Conservation (phyloP, 2,329 filamentous ascomycete species). For the Tolypocladium paradoxum region DNA sequence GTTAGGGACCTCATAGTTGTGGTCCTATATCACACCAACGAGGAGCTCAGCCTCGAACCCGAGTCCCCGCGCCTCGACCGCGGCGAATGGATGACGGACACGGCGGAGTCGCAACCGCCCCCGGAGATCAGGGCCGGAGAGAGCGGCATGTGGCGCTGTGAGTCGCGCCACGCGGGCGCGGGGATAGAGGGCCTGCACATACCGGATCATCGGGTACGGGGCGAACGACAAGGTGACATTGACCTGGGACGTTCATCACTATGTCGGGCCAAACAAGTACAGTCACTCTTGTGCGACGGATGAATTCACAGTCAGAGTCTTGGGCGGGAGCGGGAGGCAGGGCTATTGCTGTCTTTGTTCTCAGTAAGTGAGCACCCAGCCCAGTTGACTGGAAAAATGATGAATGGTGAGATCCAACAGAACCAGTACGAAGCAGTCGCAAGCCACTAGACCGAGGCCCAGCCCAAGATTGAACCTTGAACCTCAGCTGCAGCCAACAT, state of each 20-base stretch:
- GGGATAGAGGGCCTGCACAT: neutral
- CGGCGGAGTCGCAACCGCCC: conserved; percentile 1
- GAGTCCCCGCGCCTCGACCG: neutral
- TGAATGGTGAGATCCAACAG: neutral
- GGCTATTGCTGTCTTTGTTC: conserved; percentile 1
- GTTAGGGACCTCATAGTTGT: neutral
- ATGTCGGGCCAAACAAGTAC: conserved; percentile 1
- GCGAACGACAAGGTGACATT: neutral
- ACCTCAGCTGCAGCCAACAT: too few relatives aligned
- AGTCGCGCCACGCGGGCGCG: neutral
- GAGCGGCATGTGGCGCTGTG: conserved; percentile 3
- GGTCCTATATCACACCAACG: conserved; percentile 1
- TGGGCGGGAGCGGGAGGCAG: neutral
- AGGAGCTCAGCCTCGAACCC: neutral
- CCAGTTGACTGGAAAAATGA: neutral
- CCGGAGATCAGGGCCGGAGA: neutral
- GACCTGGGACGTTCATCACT: neutral
- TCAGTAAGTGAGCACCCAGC: neutral
- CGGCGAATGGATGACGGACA: conserved; percentile 1
- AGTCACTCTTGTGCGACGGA: neutral
- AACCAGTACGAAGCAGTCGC: neutral
- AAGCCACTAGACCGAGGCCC: neutral
- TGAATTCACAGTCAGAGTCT: neutral
- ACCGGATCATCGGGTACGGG: conserved; percentile 1
- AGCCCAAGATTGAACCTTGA: too few relatives aligned